Evolutionary conservation across 345 rosid genomes (phyloP), one percentile per base, ranked within the genome.

Genomic region (Rhodamnia rubescens): DNA sequence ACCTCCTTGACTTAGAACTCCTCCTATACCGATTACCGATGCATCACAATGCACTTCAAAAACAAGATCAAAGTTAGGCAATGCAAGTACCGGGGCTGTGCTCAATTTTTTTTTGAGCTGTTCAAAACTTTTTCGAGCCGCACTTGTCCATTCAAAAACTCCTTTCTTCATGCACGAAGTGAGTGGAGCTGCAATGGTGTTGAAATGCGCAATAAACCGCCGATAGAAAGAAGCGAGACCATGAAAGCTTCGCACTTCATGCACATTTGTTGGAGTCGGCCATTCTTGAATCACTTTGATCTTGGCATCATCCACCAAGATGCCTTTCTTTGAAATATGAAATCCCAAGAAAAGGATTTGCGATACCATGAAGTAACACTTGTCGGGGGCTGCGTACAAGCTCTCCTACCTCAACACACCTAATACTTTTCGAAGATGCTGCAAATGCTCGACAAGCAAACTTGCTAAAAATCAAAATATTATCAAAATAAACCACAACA

Each of bases 401-500:
- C 44, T 1, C 44, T 42, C 44, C 7, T 4, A 5, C 44, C 44
- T 42, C 5, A 42, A 42, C 44, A 42, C 44, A 42, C 5, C 10
- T 21, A 84, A 47, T 5, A 78, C 59, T 26, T n/a, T 9, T 24
- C 7, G 18, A 12, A 81, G 44, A 18, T 83, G 53, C 16, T 32
- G 2, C 2, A 56, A 22, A 9, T 82, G 57, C 16, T 83, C 75
- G 4, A 6, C 5, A n/a, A n/a, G 36, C 0, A 26, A 5, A 29
- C 10, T 53, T 22, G 36, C 53, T 82, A 44, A 47, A 61, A 11
- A 86, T 57, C 29, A 83, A 15, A 8, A 87, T 87, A 53, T 87
- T 83, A 53, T 84, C n/a, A 36, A 84, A 87, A 53, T 84, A 85
- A 10, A 61, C 85, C 18, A 85, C 74, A 9, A 84, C 69, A 81